Evolutionary conservation across 2,329 filamentous ascomycete species (phyloP).

Genomic region (Incumbomyces delicatus): DNA sequence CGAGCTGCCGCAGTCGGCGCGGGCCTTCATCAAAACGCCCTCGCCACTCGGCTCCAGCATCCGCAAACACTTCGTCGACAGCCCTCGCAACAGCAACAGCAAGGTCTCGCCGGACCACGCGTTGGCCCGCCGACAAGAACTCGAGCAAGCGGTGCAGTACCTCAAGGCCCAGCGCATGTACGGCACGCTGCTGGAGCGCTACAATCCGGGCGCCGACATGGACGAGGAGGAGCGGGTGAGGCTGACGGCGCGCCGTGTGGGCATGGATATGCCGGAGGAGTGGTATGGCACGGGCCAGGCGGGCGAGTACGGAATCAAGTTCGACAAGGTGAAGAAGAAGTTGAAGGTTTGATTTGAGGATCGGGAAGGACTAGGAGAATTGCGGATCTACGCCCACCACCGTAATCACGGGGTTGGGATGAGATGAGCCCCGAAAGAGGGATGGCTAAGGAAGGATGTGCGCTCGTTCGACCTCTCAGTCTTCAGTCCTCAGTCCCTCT

Average conservation of each 20-base stretch:
- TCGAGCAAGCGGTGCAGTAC: constrained; percentile 72
- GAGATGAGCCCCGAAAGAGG: too few species aligned
- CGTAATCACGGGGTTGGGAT: too few species aligned
- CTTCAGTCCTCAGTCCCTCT: too few species aligned
- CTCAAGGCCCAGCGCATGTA: constrained; percentile 79
- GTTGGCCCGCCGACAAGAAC: constrained; percentile 38
- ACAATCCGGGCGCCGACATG: constrained; percentile 89
- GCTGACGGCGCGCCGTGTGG: constrained; percentile 75
- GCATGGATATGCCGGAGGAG: constrained; percentile 74
- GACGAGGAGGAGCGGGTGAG: constrained; percentile 72
- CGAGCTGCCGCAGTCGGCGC: constrained; percentile 61
- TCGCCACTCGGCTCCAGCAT: constrained; percentile 63
- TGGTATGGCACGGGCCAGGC: constrained; percentile 23
- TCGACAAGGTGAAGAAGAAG: background rate
- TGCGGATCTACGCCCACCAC: too few species aligned
- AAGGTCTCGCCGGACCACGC: constrained; percentile 12
- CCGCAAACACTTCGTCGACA: constrained; percentile 50
- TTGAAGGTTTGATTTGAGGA: too few species aligned
- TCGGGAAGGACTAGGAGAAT: too few species aligned
- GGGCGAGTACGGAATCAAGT: constrained; percentile 2
- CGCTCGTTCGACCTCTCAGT: too few species aligned
- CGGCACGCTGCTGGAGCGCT: constrained; percentile 70
- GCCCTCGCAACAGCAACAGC: constrained; percentile 23
- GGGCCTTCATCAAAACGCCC: constrained; percentile 37
- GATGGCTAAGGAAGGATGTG: too few species aligned